Evolutionary conservation across 805 yeast species (phyloP).

Genomic region (Suhomyces sp.): DNA sequence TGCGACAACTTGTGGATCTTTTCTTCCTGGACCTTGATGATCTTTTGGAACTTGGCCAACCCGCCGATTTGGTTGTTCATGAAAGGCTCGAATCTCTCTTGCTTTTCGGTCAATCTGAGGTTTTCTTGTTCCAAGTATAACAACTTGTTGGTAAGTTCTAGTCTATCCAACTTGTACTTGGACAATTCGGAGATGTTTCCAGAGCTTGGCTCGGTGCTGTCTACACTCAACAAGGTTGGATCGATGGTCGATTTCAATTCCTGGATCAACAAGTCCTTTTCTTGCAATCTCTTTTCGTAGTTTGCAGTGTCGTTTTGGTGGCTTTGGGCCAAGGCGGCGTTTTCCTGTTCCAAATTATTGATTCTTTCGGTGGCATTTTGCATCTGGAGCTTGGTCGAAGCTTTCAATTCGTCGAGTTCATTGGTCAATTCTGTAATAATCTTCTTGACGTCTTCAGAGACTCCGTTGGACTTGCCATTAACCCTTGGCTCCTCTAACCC

Average conservation of each 20-base stretch:
- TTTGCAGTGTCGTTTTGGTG: slow-evolving; percentile 10
- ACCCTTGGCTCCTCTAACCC: not conserved
- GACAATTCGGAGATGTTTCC: slow-evolving; percentile 26
- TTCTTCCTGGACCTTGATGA: slow-evolving; percentile 52
- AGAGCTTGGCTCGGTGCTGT: slow-evolving; percentile 4
- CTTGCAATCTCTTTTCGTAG: slow-evolving; percentile 21
- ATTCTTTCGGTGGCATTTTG: slow-evolving; percentile 56
- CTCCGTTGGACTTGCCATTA: not conserved
- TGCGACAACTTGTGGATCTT: slow-evolving; percentile 39
- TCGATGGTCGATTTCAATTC: slow-evolving; percentile 30
- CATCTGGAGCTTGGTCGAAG: slow-evolving; percentile 46
- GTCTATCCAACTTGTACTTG: slow-evolving; percentile 40
- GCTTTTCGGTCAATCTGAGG: slow-evolving; percentile 35
- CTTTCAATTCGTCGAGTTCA: slow-evolving; percentile 31
- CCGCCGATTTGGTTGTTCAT: slow-evolving; percentile 53
- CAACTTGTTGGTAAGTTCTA: slow-evolving; percentile 44
- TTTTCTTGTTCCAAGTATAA: slow-evolving; percentile 48
- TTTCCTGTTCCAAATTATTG: slow-evolving; percentile 42
- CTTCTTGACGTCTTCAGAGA: slow-evolving; percentile 24
- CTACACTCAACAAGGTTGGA: slow-evolving; percentile 22
- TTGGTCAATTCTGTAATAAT: slow-evolving; percentile 30
- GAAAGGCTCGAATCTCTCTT: slow-evolving; percentile 48
- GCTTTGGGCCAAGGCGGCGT: slow-evolving; percentile 11
- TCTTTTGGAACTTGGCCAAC: slow-evolving; percentile 48
- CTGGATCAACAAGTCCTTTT: slow-evolving; percentile 28